Conservation (phyloP, 2,329 filamentous ascomycete species). For the Fusarium sp. region DNA sequence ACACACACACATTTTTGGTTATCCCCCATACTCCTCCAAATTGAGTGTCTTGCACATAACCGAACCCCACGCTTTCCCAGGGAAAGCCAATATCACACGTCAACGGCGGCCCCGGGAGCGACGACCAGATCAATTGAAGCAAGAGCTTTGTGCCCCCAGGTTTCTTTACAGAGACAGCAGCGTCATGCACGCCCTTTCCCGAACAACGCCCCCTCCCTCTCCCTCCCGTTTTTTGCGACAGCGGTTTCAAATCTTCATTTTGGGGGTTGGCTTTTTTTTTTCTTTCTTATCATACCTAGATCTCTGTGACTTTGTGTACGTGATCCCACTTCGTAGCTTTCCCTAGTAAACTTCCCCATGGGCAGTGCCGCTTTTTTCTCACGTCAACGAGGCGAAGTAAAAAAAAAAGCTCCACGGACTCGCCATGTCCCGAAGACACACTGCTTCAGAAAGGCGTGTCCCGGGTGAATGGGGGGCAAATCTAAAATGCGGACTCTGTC, state of each 20-base stretch:
- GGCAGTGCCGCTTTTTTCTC: not conserved
- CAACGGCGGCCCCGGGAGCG: slow-evolving; percentile 32
- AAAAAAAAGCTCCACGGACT: not conserved
- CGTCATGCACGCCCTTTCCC: not conserved
- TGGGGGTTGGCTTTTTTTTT: not conserved
- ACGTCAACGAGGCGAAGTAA: not conserved
- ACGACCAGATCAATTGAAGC: not conserved
- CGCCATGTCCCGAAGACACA: not conserved
- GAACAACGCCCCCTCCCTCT: not conserved
- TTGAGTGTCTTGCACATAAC: not conserved
- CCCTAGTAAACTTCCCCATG: slow-evolving; percentile 7
- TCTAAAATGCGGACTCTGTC: slow-evolving; percentile 31
- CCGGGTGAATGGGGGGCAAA: not conserved
- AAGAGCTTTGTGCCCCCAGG: not conserved
- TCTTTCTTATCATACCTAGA: not conserved
- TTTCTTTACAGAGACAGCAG: not conserved
- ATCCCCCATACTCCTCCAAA: slow-evolving; percentile 19
- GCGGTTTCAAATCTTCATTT: not conserved
- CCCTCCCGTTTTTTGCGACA: not conserved
- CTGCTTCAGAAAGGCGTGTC: not conserved
- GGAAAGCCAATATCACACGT: slow-evolving; percentile 34
- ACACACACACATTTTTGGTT: not conserved
- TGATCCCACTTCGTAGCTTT: slow-evolving; percentile 11
- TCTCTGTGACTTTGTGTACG: not conserved
- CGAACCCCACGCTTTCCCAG: slow-evolving; percentile 33